These are phyloP conservation scores for Senna tora DNA, from an alignment of 306 rosid genomes.

Conservation along the genomic window DNA sequence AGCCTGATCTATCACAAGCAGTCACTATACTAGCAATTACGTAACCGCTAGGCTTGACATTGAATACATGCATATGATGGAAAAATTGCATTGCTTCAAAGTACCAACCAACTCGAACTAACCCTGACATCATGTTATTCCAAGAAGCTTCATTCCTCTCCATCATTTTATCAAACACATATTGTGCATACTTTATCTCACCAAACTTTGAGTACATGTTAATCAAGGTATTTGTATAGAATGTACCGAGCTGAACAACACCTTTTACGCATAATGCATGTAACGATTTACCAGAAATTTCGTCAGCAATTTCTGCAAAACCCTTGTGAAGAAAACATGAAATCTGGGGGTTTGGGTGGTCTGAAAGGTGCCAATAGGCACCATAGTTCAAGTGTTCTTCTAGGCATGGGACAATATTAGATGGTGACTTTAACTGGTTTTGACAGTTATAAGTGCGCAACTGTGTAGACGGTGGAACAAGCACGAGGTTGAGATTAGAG, in stretches of 20 bases:
- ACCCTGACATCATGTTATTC: conserved; percentile 87
- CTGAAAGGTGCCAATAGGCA: conserved; percentile 34
- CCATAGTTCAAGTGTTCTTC: conserved; percentile 44
- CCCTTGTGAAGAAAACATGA: conserved; percentile 72
- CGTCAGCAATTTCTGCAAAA: conserved; percentile 69
- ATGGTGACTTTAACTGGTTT: conserved; percentile 37
- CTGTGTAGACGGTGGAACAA: conserved; percentile 3
- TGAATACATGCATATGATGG: conserved; percentile 47
- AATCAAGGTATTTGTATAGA: conserved; percentile 69
- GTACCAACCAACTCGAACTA: conserved; percentile 63
- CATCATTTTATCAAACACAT: conserved; percentile 61
- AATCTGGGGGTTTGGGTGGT: conserved; percentile 68
- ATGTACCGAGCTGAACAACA: conserved; percentile 52
- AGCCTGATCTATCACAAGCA: conserved; percentile 76
- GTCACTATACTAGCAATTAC: conserved; percentile 73
- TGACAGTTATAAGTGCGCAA: conserved; percentile 23
- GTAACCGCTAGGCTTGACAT: conserved; percentile 64
- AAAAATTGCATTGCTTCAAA: conserved; percentile 62
- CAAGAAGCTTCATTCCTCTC: conserved; percentile 85
- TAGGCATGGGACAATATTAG: conserved; percentile 42
- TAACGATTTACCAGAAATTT: conserved; percentile 59
- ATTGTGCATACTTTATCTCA: conserved; percentile 50
- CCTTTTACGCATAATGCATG: conserved; percentile 73
- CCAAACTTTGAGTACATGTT: conserved; percentile 74
- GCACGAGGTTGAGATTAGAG: conserved; percentile 38